Percentiles rank a stretch among this genome's conserved stretches.
These are phyloP conservation scores for Trichoderma reesei DNA, from an alignment of 495 filamentous ascomycete genomes.

Conservation along the genomic window DNA sequence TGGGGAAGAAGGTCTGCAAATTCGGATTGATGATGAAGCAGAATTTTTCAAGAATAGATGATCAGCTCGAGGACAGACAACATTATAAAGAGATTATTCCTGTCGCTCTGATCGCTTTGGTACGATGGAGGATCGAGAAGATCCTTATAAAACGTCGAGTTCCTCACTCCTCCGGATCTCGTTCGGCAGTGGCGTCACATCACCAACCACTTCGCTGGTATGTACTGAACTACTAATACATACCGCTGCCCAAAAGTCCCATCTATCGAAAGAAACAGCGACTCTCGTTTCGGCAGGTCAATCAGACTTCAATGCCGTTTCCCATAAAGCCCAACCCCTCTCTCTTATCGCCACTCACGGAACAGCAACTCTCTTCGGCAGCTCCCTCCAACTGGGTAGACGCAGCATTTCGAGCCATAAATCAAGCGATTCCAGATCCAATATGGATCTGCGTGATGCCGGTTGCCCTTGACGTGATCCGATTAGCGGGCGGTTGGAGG, in stretches of 20 bases:
- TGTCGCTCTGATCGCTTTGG: too few species aligned
- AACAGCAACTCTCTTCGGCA: background rate
- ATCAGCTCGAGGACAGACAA: too few species aligned
- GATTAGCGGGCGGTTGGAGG: background rate
- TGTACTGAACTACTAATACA: too few species aligned
- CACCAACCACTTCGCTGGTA: background rate
- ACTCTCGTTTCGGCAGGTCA: background rate
- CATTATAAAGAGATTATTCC: too few species aligned
- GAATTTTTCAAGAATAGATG: too few species aligned
- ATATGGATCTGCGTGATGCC: background rate
- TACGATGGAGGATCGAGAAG: too few species aligned
- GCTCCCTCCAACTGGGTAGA: background rate
- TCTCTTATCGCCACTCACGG: background rate
- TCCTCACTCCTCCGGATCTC: too few species aligned
- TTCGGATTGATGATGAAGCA: too few species aligned
- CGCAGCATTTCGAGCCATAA: too few species aligned
- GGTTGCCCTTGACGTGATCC: background rate
- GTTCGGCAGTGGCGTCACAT: background rate
- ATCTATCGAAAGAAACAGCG: background rate
- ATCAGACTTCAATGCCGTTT: background rate
- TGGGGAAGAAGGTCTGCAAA: background rate
- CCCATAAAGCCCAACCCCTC: background rate
- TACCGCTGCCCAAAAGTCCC: background rate
- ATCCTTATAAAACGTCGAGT: too few species aligned
- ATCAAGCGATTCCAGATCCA: background rate